Conservation (phyloP, 257 asterid genomes). For the Oldenlandia corymbosa region DNA sequence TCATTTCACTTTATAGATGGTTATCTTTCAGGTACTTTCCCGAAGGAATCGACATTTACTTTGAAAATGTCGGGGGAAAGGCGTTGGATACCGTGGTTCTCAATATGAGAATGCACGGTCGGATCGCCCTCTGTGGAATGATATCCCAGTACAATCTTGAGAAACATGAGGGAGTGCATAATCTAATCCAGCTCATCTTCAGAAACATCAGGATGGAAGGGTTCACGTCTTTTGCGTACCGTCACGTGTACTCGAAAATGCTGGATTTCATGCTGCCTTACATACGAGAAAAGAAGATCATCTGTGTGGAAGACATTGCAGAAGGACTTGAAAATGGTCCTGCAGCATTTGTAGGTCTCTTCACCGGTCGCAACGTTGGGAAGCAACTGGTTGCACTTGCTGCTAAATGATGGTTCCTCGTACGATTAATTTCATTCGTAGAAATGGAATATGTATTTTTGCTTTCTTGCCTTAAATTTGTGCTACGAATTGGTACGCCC, state of each 20-base stretch:
- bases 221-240: conserved; percentile 10
- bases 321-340: conserved; percentile 26
- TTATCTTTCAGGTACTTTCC: conserved; percentile 21
- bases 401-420: too few relatives aligned
- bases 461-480: too few relatives aligned
- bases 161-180: conserved; percentile 9
- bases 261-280: conserved; percentile 11
- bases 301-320: conserved; percentile 23
- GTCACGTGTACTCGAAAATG: conserved; percentile 17
- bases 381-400: conserved; percentile 14
- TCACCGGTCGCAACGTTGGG: conserved; percentile 18
- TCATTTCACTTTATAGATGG: too few relatives aligned
- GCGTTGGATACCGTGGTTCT: conserved; percentile 25
- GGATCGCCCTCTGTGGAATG: conserved; percentile 27
- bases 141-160: conserved; percentile 30
- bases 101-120: conserved; percentile 23
- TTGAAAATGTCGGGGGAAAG: conserved; percentile 32
- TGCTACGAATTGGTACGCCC: too few relatives aligned
- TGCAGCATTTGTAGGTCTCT: conserved; percentile 20
- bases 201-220: conserved; percentile 16
- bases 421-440: too few relatives aligned
- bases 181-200: not conserved
- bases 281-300: conserved; percentile 17
- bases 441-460: too few relatives aligned
- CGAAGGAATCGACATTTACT: conserved; percentile 30